phyloP scores from a whole-genome alignment of 345 rosid genomes.

The Reutealis trisperma region DNA sequence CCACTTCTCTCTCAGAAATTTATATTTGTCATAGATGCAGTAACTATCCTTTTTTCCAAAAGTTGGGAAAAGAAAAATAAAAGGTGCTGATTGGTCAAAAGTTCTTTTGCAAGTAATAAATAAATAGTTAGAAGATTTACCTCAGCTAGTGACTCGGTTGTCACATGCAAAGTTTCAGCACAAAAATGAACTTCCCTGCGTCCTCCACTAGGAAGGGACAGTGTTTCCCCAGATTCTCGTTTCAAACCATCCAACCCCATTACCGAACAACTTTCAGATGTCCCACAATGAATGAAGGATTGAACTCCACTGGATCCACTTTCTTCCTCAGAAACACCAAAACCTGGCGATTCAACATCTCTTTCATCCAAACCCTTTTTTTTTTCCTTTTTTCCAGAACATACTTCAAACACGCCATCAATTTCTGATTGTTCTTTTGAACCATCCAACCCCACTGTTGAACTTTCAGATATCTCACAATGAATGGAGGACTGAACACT shows the following conservation, averaged over 20 bases:
- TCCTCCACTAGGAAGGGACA: slow-evolving; percentile 41
- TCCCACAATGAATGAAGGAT: slow-evolving; percentile 33
- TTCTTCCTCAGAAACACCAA: slow-evolving; percentile 33
- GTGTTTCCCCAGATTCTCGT: slow-evolving; percentile 36
- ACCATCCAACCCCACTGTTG: slow-evolving; percentile 30
- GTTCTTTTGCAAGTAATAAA: slow-evolving; percentile 12
- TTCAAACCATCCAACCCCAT: slow-evolving; percentile 32
- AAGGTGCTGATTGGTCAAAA: not conserved
- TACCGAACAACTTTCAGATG: slow-evolving; percentile 34
- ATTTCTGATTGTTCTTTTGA: slow-evolving; percentile 34
- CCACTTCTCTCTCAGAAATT: slow-evolving; percentile 4
- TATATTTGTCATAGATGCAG: slow-evolving; percentile 1
- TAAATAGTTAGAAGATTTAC: slow-evolving; percentile 31
- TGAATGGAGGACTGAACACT: slow-evolving; percentile 31
- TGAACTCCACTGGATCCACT: slow-evolving; percentile 28
- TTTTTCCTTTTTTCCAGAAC: slow-evolving; percentile 31
- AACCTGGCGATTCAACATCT: slow-evolving; percentile 25
- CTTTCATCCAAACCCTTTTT: slow-evolving; percentile 40
- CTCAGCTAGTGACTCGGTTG: slow-evolving; percentile 36
- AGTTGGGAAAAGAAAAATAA: no score
- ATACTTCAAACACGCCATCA: slow-evolving; percentile 30
- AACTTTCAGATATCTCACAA: slow-evolving; percentile 38
- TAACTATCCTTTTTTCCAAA: not conserved
- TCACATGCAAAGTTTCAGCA: slow-evolving; percentile 23
- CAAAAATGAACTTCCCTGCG: slow-evolving; percentile 24